Evolutionary conservation across 2,329 filamentous ascomycete genomes (phyloP), one percentile per base, ranked within the genome.

Genomic region (Albophoma yamanashiensis): DNA sequence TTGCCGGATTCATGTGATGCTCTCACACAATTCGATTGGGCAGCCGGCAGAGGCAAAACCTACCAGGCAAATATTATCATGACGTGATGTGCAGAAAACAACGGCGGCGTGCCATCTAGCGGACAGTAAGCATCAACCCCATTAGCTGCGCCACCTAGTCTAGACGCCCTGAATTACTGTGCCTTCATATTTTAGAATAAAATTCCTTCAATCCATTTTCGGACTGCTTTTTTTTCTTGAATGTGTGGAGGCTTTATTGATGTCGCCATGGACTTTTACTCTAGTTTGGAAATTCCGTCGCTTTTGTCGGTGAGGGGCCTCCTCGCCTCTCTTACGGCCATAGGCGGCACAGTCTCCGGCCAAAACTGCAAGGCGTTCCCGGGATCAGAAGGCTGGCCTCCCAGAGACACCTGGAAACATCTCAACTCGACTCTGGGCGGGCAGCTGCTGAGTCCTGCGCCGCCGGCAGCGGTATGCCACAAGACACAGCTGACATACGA

Each of bases 281-380:
- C 47, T 17, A 52, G 34, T n/a, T n/a, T 52, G 7, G 47, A 52
- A 34, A 34, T 52, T 27, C 47, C 47, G 25, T 52, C 27, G 4
- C 47, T 52, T n/a, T 52, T 34, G 47, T 52, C 47, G 27, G 17
- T 52, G 7, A 52, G 27, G 15, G 47, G 47, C 47, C 47, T 52
- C 7, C 27, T 52, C 27, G 47, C 47, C 3, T 52, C 47, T 31
- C 25, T 52, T 17, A 52, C 47, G 8, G 27, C 47, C 7, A 34
- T 52, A 11, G 47, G 47, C 27, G 27, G 47, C 27, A 31, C 47
- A 20, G 27, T 8, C 6, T 52, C 25, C 1, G 6, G 27, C 4
- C 47, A 52, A 8, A 55, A 58, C 2, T 83, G 80, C 70, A 83
- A 81, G 67, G 72, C 78, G 2, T 78, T 75, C 55, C 80, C 79